Evolutionary conservation across 352 stramenopile genomes (phyloP).

Genomic region (Peronospora belbahrii): DNA sequence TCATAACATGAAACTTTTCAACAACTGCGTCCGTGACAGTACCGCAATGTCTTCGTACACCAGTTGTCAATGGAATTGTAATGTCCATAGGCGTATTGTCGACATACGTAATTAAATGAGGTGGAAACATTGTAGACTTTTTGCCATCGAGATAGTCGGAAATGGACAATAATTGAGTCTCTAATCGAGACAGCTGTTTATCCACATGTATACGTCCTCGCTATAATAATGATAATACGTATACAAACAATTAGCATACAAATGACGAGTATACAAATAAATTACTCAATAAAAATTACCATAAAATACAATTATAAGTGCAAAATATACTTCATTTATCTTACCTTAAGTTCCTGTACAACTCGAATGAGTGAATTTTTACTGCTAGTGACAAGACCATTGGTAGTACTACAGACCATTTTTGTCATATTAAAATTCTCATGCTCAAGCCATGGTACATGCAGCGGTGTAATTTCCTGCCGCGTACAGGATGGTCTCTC

Average conservation of each 20-base stretch:
- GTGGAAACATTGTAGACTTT: conserved; percentile 34
- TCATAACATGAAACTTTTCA: conserved; percentile 13
- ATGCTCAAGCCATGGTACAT: conserved; percentile 56
- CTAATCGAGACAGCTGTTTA: conserved; percentile 52
- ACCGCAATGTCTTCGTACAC: conserved; percentile 14
- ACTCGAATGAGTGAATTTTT: conserved; percentile 47
- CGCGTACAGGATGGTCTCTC: conserved; percentile 5
- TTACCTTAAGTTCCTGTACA: conserved; percentile 56
- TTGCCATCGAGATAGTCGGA: conserved; percentile 50
- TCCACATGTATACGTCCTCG: conserved; percentile 45
- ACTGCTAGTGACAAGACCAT: conserved; percentile 39
- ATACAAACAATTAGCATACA: no score
- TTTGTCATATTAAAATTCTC: conserved; percentile 59
- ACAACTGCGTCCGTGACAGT: conserved; percentile 12
- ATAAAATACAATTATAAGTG: no score
- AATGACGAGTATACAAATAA: no score
- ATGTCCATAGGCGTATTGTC: conserved; percentile 11
- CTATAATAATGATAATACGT: conserved; percentile 13
- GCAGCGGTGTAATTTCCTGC: conserved; percentile 32
- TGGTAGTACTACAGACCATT: conserved; percentile 34
- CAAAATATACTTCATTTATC: no score
- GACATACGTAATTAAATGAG: conserved; percentile 24
- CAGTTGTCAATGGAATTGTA: background rate
- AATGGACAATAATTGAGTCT: conserved; percentile 49
- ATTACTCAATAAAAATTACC: no score